These are phyloP conservation scores for Verticillium dahliae DNA, from an alignment of 2,329 filamentous ascomycete genomes.

Conservation along the genomic window DNA sequence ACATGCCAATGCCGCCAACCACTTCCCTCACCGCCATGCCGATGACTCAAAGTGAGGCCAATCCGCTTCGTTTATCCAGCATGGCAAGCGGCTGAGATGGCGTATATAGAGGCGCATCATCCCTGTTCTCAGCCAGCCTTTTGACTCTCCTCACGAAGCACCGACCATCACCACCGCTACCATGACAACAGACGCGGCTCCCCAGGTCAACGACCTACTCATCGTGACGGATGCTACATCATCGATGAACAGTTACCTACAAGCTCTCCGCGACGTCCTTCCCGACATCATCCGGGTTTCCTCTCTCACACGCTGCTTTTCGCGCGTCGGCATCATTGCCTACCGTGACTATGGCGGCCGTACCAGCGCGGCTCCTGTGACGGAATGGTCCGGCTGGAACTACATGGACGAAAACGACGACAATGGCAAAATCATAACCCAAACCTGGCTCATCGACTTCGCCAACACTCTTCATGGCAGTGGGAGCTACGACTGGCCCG, in stretches of 20 bases:
- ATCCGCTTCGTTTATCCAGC: not conserved
- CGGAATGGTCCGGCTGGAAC: constrained; percentile 45
- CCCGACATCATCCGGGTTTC: constrained; percentile 45
- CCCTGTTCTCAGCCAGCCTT: not conserved
- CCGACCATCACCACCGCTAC: not conserved
- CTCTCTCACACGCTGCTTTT: constrained; percentile 40
- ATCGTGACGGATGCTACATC: constrained; percentile 38
- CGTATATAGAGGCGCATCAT: not conserved
- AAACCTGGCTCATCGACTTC: constrained; percentile 27
- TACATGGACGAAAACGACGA: constrained; percentile 6
- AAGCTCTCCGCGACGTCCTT: constrained; percentile 35
- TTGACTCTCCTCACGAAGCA: not conserved
- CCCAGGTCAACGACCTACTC: constrained; percentile 32
- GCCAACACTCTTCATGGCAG: constrained; percentile 21
- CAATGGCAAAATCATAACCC: constrained; percentile 13
- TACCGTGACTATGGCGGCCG: constrained; percentile 38
- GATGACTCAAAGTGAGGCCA: not conserved
- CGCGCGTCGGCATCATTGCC: constrained; percentile 40
- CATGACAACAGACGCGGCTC: not conserved
- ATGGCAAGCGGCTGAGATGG: not conserved
- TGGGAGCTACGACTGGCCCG: constrained; percentile 35
- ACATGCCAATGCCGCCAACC: not conserved
- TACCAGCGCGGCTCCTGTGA: constrained; percentile 13
- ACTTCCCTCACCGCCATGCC: not conserved
- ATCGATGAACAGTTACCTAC: constrained; percentile 37